A percentile compares a stretch with the other conserved stretches of the same genome.
Conservation (phyloP, 345 rosid species). For the Isatis tinctoria region DNA sequence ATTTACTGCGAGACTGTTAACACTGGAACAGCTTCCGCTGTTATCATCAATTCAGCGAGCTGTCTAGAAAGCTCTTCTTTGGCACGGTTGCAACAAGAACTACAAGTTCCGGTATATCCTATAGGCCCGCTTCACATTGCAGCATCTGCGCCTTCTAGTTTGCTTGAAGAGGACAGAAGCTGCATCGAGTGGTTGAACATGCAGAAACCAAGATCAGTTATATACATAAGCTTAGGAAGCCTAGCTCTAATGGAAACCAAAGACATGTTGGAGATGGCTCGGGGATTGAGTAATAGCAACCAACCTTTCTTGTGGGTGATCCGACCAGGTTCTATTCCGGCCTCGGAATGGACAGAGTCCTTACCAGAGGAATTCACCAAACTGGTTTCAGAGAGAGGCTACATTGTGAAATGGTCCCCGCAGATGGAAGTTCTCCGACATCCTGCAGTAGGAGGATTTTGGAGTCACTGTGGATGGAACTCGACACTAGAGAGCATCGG, state of each 20-base stretch:
- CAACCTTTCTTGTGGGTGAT: conserved; percentile 53
- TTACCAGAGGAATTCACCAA: conserved; percentile 31
- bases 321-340: conserved; percentile 27
- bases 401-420: conserved; percentile 52
- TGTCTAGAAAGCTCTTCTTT: conserved; percentile 30
- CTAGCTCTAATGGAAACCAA: conserved; percentile 26
- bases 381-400: conserved; percentile 32
- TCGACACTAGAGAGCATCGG: conserved; percentile 43
- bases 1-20: conserved; percentile 9
- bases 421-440: conserved; percentile 46
- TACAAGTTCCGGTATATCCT: conserved; percentile 31
- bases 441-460: conserved; percentile 44
- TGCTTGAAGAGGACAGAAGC: conserved; percentile 37
- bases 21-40: conserved; percentile 26
- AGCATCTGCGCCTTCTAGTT: conserved; percentile 30
- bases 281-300: conserved; percentile 39
- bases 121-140: conserved; percentile 32
- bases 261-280: conserved; percentile 33
- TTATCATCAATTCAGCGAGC: conserved; percentile 29
- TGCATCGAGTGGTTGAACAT: conserved; percentile 51
- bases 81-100: conserved; percentile 16
- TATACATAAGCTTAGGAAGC: conserved; percentile 66
- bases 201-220: conserved; percentile 41
- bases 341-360: conserved; percentile 27
- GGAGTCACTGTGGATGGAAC: conserved; percentile 58